Percentiles rank a stretch among this genome's conserved stretches.
These are phyloP conservation scores for Diaporthe aspalathi DNA, from an alignment of 2,329 filamentous ascomycete genomes.

Conservation along the genomic window DNA sequence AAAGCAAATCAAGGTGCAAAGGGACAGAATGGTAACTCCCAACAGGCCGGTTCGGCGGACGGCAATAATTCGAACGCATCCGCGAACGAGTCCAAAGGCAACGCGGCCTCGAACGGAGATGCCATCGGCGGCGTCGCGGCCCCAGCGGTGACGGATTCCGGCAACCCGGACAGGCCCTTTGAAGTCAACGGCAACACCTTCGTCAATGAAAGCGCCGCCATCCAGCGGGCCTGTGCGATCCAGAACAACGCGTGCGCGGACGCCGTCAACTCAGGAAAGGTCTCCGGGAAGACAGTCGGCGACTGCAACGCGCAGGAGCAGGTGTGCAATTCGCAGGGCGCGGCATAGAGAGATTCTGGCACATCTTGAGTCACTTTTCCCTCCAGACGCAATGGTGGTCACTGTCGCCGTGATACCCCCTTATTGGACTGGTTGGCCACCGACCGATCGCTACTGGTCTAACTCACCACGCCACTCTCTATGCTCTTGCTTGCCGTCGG, in stretches of 20 bases:
- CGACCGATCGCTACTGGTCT: constrained; percentile 25
- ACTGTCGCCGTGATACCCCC: constrained; percentile 28
- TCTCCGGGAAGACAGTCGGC: constrained; percentile 53
- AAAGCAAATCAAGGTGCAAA: constrained; percentile 27
- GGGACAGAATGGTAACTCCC: constrained; percentile 30
- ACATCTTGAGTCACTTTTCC: constrained; percentile 24
- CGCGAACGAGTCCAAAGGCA: constrained; percentile 26
- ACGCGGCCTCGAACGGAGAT: constrained; percentile 41
- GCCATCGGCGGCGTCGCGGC: constrained; percentile 64
- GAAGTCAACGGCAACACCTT: constrained; percentile 68
- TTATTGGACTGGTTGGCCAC: constrained; percentile 22
- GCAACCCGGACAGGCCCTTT: constrained; percentile 64
- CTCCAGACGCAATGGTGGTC: constrained; percentile 29
- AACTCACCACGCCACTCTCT: constrained; percentile 10
- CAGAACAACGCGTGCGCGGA: constrained; percentile 72
- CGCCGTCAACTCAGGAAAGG: constrained; percentile 63
- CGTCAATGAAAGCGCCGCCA: constrained; percentile 64
- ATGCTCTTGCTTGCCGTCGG: constrained; percentile 20
- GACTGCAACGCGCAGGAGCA: constrained; percentile 68
- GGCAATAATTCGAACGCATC: constrained; percentile 23
- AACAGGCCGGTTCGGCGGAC: constrained; percentile 29
- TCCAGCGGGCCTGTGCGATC: constrained; percentile 71
- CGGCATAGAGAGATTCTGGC: constrained; percentile 42
- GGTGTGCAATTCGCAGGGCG: constrained; percentile 53
- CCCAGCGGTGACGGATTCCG: constrained; percentile 61